Base-by-base conservation (phyloP, 1,284 basidiomycete genomes). In the Trametes hirsuta region DNA sequence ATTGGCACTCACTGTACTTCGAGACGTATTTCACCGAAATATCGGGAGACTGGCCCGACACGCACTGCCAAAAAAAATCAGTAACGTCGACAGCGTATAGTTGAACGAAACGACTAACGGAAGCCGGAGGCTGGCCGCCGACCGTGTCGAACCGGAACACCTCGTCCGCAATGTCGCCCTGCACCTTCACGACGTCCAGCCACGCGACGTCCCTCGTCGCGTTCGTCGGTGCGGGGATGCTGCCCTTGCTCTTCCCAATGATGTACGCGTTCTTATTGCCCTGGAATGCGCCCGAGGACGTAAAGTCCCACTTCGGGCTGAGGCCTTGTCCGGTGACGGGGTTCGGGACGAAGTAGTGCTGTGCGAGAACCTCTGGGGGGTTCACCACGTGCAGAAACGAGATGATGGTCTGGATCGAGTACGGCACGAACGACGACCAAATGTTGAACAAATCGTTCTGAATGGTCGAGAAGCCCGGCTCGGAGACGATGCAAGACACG, bases 101-200 rank as follows among this genome's bases (percentile, higher is more conserved):
- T 25, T 6, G 6, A 46, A 34, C 22, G 51, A 15, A 2, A 4
- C 18, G 15, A 73, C 78, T 70, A 66, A 83, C 82, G 14, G 77
- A 77, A n/a, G 81, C 64, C 36, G 87, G 85, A 12, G 87, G 84
- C 69, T 87, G 84, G n/a, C 88, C 87, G 37, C 76, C 78, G 22
- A 77, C 76, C 9, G 87, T 90, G 67, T 86, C 80, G 10, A 82
- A 75, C 51, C 87, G 75, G 74, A 80, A 86, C 6, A 88, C 76
- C 53, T 78, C 72, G 55, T 75, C 75, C 3, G 86, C 84, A 37
- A 88, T 72, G 2, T 72, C 68, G 3, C 86, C 86, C 42, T 79
- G 62, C 11, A 82, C 72, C 39, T 71, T 72, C 30, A 73, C 77
- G 24, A 90, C 74, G 58, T 80, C 71, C 18, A 89, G 74, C 83